Percentiles rank a stretch among this genome's conserved stretches.
These are phyloP conservation scores for Hamamelis virginiana DNA, from an alignment of 164 flowering plant genomes.

Conservation along the genomic window DNA sequence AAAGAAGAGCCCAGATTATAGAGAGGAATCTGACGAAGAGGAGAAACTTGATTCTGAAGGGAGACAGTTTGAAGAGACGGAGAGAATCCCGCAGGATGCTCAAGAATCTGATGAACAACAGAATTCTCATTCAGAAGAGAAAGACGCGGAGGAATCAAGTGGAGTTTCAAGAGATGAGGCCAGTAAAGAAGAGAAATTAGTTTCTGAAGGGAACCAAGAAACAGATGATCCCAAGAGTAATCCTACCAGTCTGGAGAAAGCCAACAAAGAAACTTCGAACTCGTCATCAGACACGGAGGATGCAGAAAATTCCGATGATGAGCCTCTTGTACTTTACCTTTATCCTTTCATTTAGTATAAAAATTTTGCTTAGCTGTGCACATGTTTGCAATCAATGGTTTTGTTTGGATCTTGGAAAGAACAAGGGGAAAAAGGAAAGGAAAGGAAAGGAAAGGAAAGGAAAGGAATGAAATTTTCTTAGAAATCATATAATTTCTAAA, in stretches of 20 bases:
- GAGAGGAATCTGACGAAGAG: conserved; percentile 14
- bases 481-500: neutral
- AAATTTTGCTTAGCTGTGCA: too few relatives aligned
- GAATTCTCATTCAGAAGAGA: conserved; percentile 18
- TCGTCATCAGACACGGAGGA: conserved; percentile 21
- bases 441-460: too few relatives aligned
- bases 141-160: conserved; percentile 17
- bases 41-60: conserved; percentile 21
- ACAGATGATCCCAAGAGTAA: conserved; percentile 12
- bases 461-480: too few relatives aligned
- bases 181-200: conserved; percentile 16
- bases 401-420: too few relatives aligned
- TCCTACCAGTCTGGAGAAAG: conserved; percentile 7
- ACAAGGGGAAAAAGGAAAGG: too few relatives aligned
- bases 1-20: conserved; percentile 14
- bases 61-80: conserved; percentile 19
- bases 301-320: conserved; percentile 64
- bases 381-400: too few relatives aligned
- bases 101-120: conserved; percentile 12
- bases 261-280: conserved; percentile 15
- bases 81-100: conserved; percentile 18
- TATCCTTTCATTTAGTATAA: neutral
- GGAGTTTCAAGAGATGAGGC: conserved; percentile 18
- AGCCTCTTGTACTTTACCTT: conserved; percentile 62
- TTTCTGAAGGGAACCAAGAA: conserved; percentile 23